phyloP scores from a whole-genome alignment of 768 basidiomycete genomes.

The Cystofilobasidium capitatum region DNA sequence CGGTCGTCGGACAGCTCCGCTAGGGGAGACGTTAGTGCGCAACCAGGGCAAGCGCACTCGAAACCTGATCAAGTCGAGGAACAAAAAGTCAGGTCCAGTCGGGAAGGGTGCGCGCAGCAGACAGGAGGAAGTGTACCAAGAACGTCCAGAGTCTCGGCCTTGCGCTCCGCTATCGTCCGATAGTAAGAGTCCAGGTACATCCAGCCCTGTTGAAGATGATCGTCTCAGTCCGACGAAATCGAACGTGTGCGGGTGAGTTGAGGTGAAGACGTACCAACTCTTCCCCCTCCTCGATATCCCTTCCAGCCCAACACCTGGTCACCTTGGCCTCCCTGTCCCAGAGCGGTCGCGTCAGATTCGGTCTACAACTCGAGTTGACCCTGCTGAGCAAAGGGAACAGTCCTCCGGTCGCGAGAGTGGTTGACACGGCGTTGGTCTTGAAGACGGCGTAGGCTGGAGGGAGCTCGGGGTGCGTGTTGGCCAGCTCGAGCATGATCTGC shows the following conservation, averaged over 20 bases:
- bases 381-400: conserved; percentile 20
- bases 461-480: conserved; percentile 22
- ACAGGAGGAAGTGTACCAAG: conserved; percentile 2
- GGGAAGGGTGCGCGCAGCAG: neutral
- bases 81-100: neutral
- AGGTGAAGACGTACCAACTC: neutral
- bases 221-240: neutral
- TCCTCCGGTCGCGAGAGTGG: conserved; percentile 7
- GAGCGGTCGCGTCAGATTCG: conserved; percentile 18
- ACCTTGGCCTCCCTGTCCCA: conserved; percentile 11
- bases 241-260: neutral
- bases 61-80: conserved; percentile 3
- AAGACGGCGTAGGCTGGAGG: conserved; percentile 17
- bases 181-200: conserved; percentile 24
- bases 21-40: neutral
- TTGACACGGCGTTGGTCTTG: conserved; percentile 25
- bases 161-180: conserved; percentile 4
- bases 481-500: conserved; percentile 13
- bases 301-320: conserved; percentile 9
- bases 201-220: conserved; percentile 11
- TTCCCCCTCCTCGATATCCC: conserved; percentile 21
- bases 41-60: conserved; percentile 16
- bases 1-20: conserved; percentile 2
- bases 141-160: conserved; percentile 14
- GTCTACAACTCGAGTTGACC: conserved; percentile 24